Conservation (phyloP, 129 eudicot genomes). For the Arctium minus region DNA sequence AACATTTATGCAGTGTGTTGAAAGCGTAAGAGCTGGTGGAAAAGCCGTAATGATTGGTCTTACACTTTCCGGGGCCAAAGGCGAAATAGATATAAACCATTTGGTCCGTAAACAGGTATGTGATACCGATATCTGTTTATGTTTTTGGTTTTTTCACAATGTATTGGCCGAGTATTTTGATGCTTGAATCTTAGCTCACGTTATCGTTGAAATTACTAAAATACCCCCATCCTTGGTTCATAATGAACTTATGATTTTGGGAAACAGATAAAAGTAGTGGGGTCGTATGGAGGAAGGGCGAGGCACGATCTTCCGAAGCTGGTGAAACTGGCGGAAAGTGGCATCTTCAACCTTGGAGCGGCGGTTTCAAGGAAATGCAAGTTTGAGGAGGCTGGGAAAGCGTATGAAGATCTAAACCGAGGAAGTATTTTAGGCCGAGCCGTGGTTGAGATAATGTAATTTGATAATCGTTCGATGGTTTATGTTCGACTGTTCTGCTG, state of each 20-base stretch:
- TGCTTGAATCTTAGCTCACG: background rate
- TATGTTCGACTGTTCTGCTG: background rate
- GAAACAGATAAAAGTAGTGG: constrained; percentile 78
- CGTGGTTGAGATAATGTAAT: constrained; percentile 79
- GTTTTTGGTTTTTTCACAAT: background rate
- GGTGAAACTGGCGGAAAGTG: constrained; percentile 82
- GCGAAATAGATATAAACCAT: constrained; percentile 95
- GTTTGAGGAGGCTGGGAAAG: constrained; percentile 74
- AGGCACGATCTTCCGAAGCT: constrained; percentile 95
- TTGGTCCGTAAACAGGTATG: constrained; percentile 94
- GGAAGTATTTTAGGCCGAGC: constrained; percentile 89
- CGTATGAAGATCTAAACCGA: constrained; percentile 75
- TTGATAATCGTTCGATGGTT: background rate
- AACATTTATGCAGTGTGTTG: constrained; percentile 83
- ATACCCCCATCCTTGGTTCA: background rate
- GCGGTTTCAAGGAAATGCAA: constrained; percentile 85
- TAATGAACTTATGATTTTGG: background rate
- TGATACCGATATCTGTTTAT: background rate
- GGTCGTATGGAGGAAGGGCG: constrained; percentile 96
- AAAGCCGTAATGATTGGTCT: constrained; percentile 99
- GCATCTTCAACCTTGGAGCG: constrained; percentile 69
- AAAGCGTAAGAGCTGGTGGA: constrained; percentile 90
- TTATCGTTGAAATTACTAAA: background rate
- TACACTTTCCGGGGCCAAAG: constrained; percentile 75
- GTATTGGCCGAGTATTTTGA: background rate